Conservation (phyloP, 148 eudicot species). For the Rhododendron ferrugineum region DNA sequence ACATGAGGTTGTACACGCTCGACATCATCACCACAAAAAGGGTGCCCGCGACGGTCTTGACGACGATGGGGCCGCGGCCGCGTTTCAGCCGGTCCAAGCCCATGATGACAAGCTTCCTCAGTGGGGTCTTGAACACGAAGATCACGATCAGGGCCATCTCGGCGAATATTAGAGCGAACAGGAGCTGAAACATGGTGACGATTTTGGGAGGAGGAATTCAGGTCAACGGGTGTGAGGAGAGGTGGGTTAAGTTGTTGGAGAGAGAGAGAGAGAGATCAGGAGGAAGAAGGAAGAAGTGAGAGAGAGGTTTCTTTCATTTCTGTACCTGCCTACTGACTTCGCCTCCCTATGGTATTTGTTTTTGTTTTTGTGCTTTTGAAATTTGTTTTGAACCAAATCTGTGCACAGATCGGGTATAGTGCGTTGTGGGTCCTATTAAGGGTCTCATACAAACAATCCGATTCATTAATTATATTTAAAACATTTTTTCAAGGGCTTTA, state of each 20-base stretch:
- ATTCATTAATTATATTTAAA: too few species aligned
- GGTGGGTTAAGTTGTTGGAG: neutral
- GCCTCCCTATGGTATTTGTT: neutral
- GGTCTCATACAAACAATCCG: too few species aligned
- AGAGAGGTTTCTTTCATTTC: neutral
- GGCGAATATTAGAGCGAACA: conserved; percentile 40
- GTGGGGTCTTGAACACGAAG: conserved; percentile 69
- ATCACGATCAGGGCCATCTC: conserved; percentile 52
- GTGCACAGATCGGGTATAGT: too few species aligned
- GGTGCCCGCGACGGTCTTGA: conserved; percentile 63
- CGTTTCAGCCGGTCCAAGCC: conserved; percentile 63
- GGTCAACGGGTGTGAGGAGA: neutral
- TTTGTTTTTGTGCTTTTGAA: neutral
- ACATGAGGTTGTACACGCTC: conserved; percentile 32
- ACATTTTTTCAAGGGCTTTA: too few species aligned
- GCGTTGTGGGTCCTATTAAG: too few species aligned
- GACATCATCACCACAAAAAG: conserved; percentile 48
- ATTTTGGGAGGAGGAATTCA: neutral
- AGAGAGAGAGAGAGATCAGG: neutral
- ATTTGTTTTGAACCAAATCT: too few species aligned
- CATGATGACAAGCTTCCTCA: conserved; percentile 56
- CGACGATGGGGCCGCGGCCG: conserved; percentile 72
- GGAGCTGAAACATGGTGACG: conserved; percentile 46
- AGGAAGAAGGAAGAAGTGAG: neutral
- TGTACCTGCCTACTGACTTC: neutral